Base-by-base conservation (phyloP, 345 rosid species). In the Moricandia arvensis region DNA sequence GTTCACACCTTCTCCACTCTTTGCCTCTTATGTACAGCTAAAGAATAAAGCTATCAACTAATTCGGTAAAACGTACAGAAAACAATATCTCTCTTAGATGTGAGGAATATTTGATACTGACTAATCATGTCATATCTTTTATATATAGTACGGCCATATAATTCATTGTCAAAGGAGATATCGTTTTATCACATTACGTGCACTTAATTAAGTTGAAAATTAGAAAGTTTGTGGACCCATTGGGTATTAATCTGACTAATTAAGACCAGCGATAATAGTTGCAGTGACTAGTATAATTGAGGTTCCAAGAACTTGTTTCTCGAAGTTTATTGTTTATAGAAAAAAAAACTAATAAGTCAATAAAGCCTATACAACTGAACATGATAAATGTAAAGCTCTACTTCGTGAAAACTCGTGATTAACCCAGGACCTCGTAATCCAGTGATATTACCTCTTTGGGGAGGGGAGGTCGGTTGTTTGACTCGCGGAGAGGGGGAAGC, bases 71-170 rank as follows among this genome's bases (percentile, higher is more conserved):
- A 49, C 55, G 35, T 68, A 51, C 34, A 76, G 26, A 62, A 55
- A 58, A 70, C 38, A 68, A 70, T 63, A 66, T 43, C 72, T 76
- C 59, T 76, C 29, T 53, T 53, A 61, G 80, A 38, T 76, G 53
- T 63, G 29, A 29, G 33, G 80, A 70, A 70, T 70, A 76, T 63
- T 43, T 70, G 59, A 69, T 76, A 70, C 75, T 66, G 65, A 63
- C 53, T 26, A 63, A 31, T 69, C 10, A 49, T 69, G 63, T 24
- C 18, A 57, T 43, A 18, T 30, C 71, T 63, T 11, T n/a, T n/a
- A n/a, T n/a, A n/a, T 71, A 43, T 57, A 8, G 75, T 77, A 76
- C 80, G 80, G 80, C 47, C 58, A 68, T 63, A 55, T 6, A 24
- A 27, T 51, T 53, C 16, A 38, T 51, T 34, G 8, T 68, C 30